phyloP scores from a whole-genome alignment of 1,284 basidiomycete species.

The Pisolithus thermaeus region DNA sequence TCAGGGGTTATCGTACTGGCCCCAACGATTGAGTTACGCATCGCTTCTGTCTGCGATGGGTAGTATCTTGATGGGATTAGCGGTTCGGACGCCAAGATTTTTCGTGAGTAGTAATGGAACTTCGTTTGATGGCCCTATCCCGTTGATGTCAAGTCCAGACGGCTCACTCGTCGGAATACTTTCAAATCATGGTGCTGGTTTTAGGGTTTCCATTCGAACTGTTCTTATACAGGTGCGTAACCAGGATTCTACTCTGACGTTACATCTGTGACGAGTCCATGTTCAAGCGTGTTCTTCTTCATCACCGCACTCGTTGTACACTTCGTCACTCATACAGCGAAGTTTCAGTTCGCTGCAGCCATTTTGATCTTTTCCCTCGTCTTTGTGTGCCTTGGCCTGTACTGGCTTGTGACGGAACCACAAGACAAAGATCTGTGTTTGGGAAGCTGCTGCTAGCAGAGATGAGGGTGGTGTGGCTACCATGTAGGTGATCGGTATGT shows the following conservation, averaged over 20 bases:
- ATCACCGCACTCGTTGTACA: neutral
- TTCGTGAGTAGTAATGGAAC: neutral
- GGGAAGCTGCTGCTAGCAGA: too few species aligned
- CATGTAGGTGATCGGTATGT: too few species aligned
- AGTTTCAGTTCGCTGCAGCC: neutral
- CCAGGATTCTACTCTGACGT: neutral
- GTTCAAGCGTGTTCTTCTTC: neutral
- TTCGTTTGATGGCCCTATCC: neutral
- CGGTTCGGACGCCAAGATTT: neutral
- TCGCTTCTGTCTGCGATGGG: slow-evolving; percentile 1
- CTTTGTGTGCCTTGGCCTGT: too few species aligned
- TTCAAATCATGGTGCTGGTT: neutral
- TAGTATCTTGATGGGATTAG: slow-evolving; percentile 2
- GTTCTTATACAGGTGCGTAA: neutral
- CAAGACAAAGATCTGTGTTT: too few species aligned
- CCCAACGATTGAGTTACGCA: neutral
- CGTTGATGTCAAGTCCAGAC: neutral
- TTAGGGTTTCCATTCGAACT: neutral
- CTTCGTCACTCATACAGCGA: too few species aligned
- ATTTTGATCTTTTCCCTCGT: too few species aligned
- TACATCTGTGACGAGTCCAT: neutral
- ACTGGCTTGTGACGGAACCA: too few species aligned
- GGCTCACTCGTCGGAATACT: neutral
- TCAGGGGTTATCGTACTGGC: neutral
- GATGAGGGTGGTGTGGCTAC: too few species aligned